Evolutionary conservation across 139 green algal genomes (phyloP).

Genomic region (Tetraselmis chui): DNA sequence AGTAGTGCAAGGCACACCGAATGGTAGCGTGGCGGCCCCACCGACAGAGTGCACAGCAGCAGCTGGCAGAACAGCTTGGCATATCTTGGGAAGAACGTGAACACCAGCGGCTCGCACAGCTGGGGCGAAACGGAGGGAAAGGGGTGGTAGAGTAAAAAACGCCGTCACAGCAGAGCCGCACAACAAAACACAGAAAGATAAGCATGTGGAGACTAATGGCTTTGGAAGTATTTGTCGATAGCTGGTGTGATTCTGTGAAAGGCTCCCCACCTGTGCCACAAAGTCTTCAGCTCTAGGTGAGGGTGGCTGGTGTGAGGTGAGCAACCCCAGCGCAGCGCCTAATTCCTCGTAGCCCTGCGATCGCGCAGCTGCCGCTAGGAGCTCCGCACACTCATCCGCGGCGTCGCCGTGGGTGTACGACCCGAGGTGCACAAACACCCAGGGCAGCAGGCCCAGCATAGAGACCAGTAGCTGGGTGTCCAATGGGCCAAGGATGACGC

Average conservation of each 20-base stretch:
- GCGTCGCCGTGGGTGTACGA: background rate
- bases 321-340: background rate
- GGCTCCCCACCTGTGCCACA: background rate
- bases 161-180: too few relatives aligned
- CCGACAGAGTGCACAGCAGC: background rate
- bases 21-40: background rate
- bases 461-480: background rate
- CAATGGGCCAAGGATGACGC: background rate
- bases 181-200: too few relatives aligned
- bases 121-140: too few relatives aligned
- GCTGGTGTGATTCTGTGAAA: too few relatives aligned
- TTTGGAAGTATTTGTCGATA: too few relatives aligned
- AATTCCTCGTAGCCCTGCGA: background rate
- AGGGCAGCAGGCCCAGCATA: background rate
- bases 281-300: background rate
- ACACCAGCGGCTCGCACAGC: background rate
- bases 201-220: too few relatives aligned
- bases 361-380: background rate
- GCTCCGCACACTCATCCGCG: background rate
- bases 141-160: too few relatives aligned
- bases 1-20: background rate
- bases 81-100: background rate
- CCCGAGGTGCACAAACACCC: background rate
- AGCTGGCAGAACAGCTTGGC: background rate
- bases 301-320: background rate